Evolutionary conservation across 1,284 basidiomycete species (phyloP), one percentile per base, ranked within the genome.

Genomic region (Puccinia sorghi): DNA sequence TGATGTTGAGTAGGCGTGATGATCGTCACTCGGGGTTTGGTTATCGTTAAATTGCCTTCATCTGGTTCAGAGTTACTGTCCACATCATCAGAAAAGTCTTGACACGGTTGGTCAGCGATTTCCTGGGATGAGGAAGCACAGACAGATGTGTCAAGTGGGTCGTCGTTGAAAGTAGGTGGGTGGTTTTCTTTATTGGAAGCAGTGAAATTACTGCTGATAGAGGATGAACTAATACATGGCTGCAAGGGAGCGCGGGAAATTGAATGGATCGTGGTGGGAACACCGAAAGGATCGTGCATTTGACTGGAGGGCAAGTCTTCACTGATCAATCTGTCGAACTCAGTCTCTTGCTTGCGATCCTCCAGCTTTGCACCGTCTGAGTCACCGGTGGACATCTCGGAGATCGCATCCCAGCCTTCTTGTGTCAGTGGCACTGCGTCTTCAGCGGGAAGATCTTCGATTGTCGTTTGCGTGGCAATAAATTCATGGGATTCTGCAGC

Each of bases 261-360:
- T 25, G 52, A 69, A 41, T 6, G 59, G 11, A 63, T 39, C 15
- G 59, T 63, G 43, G 3, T 22, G 27, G 66, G 32, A 22, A 22
- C 39, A 15, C 20, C 50, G 22, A 9, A 39, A 61, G 54, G 57
- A 48, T 56, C 64, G 64, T 76, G 74, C 63, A 67, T 76, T 59
- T 76, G 64, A 57, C 74, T 76, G 37, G 74, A 76, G 4, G 74
- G 74, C 8, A 67, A 48, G 15, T 76, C 74, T 67, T 66, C 63
- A 3, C 41, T 48, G 27, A 76, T 46, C 25, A 73, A 43, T 27
- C 39, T 43, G 15, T 73, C 71, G 56, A 73, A 73, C 37, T 54
- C 50, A 1, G 43, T 73, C 22, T 63, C 57, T 32, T 20, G 43
- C 48, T 22, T 63, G 22, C 32, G 37, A 25, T 46, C 17, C n/a